A percentile compares a stretch with the other conserved stretches of the same genome.
These are phyloP conservation scores for Cercospora sesami DNA, from an alignment of 2,329 filamentous ascomycete species.

Conservation along the genomic window DNA sequence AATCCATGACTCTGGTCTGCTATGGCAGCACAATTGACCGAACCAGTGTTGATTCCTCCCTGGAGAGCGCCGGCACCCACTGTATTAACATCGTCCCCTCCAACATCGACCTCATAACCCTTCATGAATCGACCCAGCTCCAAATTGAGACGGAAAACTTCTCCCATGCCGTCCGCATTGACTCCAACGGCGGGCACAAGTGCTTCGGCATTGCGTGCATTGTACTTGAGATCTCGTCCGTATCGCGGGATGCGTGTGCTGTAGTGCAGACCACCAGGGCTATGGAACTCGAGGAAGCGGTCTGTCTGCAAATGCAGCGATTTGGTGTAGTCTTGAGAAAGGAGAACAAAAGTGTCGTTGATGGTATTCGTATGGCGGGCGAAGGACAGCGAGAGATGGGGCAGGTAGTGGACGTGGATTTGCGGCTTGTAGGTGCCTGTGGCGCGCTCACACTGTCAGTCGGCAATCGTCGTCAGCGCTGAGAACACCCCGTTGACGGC, in stretches of 20 bases:
- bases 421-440: slow-evolving; percentile 70
- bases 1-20: slow-evolving; percentile 89
- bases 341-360: slow-evolving; percentile 85
- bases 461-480: slow-evolving; percentile 27
- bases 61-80: slow-evolving; percentile 73
- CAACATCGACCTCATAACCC: slow-evolving; percentile 87
- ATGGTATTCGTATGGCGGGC: slow-evolving; percentile 87
- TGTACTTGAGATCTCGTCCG: slow-evolving; percentile 84
- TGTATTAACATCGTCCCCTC: slow-evolving; percentile 71
- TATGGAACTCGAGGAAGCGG: slow-evolving; percentile 89
- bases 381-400: slow-evolving; percentile 90
- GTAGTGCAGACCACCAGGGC: slow-evolving; percentile 82
- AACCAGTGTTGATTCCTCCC: slow-evolving; percentile 79
- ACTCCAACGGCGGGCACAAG: slow-evolving; percentile 85
- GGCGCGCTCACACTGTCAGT: slow-evolving; percentile 28
- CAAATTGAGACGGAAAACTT: slow-evolving; percentile 89
- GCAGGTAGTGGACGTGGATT: slow-evolving; percentile 93
- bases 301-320: slow-evolving; percentile 91
- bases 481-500: background rate
- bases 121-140: slow-evolving; percentile 93
- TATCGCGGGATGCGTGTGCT: slow-evolving; percentile 88
- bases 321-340: slow-evolving; percentile 90
- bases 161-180: slow-evolving; percentile 80
- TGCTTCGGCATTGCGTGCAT: slow-evolving; percentile 77
- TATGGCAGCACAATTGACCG: slow-evolving; percentile 82